Conservation (phyloP, 495 filamentous ascomycete species). For the Penicillium silybi region DNA sequence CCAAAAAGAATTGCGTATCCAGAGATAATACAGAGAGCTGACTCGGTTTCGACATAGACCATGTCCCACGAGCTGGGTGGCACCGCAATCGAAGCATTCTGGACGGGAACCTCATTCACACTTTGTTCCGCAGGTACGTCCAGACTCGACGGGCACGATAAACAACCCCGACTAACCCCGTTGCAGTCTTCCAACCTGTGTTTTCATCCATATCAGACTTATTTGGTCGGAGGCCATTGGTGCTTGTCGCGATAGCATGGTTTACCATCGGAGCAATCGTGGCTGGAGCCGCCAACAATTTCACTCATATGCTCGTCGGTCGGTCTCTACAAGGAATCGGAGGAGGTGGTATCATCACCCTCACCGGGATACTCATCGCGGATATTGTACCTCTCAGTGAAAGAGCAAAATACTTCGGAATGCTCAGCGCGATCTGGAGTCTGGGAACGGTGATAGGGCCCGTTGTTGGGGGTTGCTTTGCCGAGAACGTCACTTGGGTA, state of each 20-base stretch:
- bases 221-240: conserved; percentile 33
- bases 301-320: conserved; percentile 58
- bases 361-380: conserved; percentile 62
- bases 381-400: conserved; percentile 53
- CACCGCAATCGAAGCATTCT: conserved; percentile 51
- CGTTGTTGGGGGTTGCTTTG: conserved; percentile 60
- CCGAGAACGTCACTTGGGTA: conserved; percentile 57
- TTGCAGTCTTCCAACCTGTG: conserved; percentile 27
- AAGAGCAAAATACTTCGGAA: conserved; percentile 41
- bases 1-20: background rate
- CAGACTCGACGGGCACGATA: background rate
- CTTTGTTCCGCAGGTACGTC: conserved; percentile 35
- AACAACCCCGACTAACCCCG: background rate
- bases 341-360: conserved; percentile 60
- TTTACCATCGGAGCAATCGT: conserved; percentile 56
- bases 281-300: conserved; percentile 49
- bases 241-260: conserved; percentile 43
- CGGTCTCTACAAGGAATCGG: conserved; percentile 64
- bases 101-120: conserved; percentile 50
- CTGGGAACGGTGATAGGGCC: conserved; percentile 63
- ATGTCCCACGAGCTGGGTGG: conserved; percentile 37
- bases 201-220: conserved; percentile 29
- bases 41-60: conserved; percentile 6
- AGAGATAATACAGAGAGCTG: background rate
- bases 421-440: conserved; percentile 50